Base-by-base conservation (phyloP, 2,329 filamentous ascomycete species). In the Fusarium hostae region DNA sequence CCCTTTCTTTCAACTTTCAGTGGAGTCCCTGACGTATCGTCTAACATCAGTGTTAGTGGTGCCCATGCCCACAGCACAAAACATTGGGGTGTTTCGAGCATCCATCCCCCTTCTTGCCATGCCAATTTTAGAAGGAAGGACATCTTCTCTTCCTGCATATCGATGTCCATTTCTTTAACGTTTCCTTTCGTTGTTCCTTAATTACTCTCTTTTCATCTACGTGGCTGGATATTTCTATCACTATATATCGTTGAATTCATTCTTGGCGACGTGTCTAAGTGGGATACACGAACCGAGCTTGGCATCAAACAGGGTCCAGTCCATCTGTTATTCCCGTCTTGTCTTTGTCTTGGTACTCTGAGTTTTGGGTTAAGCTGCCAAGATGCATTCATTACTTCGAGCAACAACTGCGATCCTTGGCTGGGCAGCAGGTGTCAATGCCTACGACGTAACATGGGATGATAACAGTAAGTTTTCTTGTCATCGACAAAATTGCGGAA, bases 381-480 rank as follows among this genome's bases (percentile, higher is more conserved):
- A 61, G 35, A 76, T 75, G 74, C 71, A 35, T 61, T 66, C 57
- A 52, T 37, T 76, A 34, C 55, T 75, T 26, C 59, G 59, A n/a
- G 57, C 65, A 56, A 48, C 63, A 10, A 64, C 66, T 26, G 44
- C 62, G 32, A 41, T 59, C 32, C 56, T 76, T 60, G 66, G 63
- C 41, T 73, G 72, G 62, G 43, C 62, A 24, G 59, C 51, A 34
- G 67, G 62, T 35, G 61, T 48, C 39, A 66, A 54, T 37, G 66
- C 71, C 35, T 65, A 67, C 44, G 69, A 73, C 9, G 59, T 76
- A 35, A 66, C 71, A 47, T 74, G 71, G 70, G 61, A 72, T 24
- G 75, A 77, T 13, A 67, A 77, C 3, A 67, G 75, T 70, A 47
- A 66, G 72, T 62, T 28, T 4, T 28, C 4, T 28, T 16, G 3